Evolutionary conservation across 2,329 filamentous ascomycete species (phyloP).

Genomic region (Balansia obtecta): DNA sequence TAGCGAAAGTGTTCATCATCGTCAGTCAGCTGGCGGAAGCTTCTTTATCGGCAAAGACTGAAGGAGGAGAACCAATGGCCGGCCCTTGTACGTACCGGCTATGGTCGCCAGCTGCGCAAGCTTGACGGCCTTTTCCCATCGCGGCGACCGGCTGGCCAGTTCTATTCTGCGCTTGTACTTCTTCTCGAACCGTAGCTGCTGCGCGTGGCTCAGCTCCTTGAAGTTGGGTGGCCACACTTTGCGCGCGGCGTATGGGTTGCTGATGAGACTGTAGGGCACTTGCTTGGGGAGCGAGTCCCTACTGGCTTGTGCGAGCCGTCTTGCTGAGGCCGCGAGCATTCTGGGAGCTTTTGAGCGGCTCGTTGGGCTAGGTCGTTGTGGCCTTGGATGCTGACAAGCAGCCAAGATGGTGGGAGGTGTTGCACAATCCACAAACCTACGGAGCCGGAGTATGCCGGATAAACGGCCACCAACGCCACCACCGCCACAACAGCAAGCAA

Average conservation of each 20-base stretch:
- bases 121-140: conserved; percentile 52
- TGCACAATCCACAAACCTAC: neutral
- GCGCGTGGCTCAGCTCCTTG: conserved; percentile 51
- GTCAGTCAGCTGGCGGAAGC: neutral
- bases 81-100: conserved; percentile 31
- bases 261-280: conserved; percentile 26
- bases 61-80: conserved; percentile 33
- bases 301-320: conserved; percentile 21
- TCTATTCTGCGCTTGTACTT: conserved; percentile 61
- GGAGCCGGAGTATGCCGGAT: neutral
- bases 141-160: conserved; percentile 47
- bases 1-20: too few species aligned
- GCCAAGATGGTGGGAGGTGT: neutral
- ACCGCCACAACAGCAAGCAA: conserved; percentile 3
- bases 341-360: neutral
- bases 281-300: conserved; percentile 16
- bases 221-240: conserved; percentile 73
- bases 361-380: neutral
- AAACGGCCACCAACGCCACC: neutral
- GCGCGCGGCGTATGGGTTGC: conserved; percentile 51
- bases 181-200: conserved; percentile 68
- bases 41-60: too few species aligned
- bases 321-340: conserved; percentile 24
- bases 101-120: conserved; percentile 50
- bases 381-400: neutral